Conservation (phyloP, 805 yeast genomes). For the Kazachstania bromeliacearum region DNA sequence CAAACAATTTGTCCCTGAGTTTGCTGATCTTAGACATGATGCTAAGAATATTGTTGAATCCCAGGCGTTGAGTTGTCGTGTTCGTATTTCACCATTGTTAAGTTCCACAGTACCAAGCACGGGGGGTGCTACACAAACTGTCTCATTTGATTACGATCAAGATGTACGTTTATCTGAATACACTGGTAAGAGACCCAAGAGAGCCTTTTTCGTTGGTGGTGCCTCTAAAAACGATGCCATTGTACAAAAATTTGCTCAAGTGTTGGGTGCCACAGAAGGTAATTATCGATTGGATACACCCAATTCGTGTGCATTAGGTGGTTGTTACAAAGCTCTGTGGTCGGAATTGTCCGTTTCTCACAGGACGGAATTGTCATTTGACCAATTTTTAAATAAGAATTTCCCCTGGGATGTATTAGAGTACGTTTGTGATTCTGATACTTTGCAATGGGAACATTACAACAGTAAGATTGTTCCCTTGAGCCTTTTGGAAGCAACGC, state of each 20-base stretch:
- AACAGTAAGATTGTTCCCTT: constrained; percentile 25
- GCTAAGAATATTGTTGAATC: constrained; percentile 74
- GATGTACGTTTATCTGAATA: constrained; percentile 16
- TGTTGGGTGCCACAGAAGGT: constrained; percentile 53
- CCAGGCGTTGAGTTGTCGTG: constrained; percentile 77
- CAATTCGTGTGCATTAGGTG: constrained; percentile 89
- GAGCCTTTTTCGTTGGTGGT: constrained; percentile 80
- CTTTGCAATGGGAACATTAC: constrained; percentile 24
- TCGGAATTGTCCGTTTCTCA: constrained; percentile 33
- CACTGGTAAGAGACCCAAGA: constrained; percentile 45
- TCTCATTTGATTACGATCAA: constrained; percentile 30
- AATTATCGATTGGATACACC: constrained; percentile 65
- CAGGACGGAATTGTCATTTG: constrained; percentile 27
- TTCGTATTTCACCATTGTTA: constrained; percentile 70
- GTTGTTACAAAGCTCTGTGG: constrained; percentile 82
- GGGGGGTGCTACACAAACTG: constrained; percentile 6
- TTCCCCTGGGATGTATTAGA: constrained; percentile 39
- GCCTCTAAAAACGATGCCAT: constrained; percentile 66
- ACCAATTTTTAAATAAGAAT: constrained; percentile 36
- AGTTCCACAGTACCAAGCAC: constrained; percentile 2
- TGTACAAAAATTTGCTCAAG: constrained; percentile 56
- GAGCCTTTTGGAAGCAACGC: constrained; percentile 23
- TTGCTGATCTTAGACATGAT: constrained; percentile 51
- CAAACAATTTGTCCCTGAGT: constrained; percentile 26
- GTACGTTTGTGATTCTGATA: constrained; percentile 15